Conservation (phyloP, 1,284 basidiomycete species). For the Malassezia psittaci region DNA sequence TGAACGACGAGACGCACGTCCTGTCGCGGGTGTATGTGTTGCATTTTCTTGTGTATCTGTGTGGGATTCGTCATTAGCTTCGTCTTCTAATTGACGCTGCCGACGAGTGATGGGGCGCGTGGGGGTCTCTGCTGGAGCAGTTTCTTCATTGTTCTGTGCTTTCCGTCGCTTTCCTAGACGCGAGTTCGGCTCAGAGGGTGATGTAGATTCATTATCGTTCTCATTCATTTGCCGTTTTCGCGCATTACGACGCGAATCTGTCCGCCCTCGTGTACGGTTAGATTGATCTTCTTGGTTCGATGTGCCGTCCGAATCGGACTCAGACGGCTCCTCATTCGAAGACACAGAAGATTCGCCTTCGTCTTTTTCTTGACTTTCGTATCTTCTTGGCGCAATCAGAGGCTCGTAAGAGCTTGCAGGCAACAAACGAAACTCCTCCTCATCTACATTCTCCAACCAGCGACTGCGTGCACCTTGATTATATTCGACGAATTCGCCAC, state of each 20-base stretch:
- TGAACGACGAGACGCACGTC: background rate
- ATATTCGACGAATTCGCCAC: background rate
- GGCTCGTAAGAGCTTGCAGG: slow-evolving; percentile 5
- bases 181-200: background rate
- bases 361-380: background rate
- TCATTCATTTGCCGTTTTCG: slow-evolving; percentile 12
- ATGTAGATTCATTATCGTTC: background rate
- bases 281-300: background rate
- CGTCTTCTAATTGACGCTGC: slow-evolving; percentile 12
- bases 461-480: slow-evolving; percentile 9
- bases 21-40: too few species aligned
- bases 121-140: background rate
- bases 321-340: slow-evolving; percentile 2
- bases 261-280: background rate
- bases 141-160: slow-evolving; percentile 4
- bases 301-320: background rate
- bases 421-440: slow-evolving; percentile 14
- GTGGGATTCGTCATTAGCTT: background rate
- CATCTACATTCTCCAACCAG: slow-evolving; percentile 1
- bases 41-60: background rate
- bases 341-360: background rate
- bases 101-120: slow-evolving; percentile 12
- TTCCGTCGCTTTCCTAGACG: background rate
- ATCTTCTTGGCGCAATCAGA: slow-evolving; percentile 1
- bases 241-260: background rate